Evolutionary conservation across 371 early-diverging fungal genomes (phyloP), one percentile per base, ranked within the genome.

Genomic region (Parasitella parasitica): DNA sequence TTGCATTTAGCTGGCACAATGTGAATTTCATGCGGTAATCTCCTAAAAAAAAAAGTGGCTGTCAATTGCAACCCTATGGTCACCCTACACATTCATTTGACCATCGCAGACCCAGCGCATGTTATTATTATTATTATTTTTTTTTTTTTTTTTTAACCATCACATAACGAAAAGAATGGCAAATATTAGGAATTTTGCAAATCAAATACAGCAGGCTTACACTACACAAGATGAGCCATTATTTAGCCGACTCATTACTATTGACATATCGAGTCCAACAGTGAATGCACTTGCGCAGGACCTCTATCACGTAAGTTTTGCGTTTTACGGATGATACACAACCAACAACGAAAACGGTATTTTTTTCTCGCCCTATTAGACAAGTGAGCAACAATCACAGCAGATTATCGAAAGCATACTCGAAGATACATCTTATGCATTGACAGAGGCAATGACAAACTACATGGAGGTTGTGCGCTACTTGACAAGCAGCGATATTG

Each of bases 401-500:
- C 15, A 54, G 2, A 41, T 35, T 2, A 56, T 66, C 7, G 38
- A 62, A 11, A 6, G 12, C 1, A 4, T 57, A 8, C 54, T 72
- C 2, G 66, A 66, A 48, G 72, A 72, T 12, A 54, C 57, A 6
- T 69, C 69, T 3, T 59, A 38, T 43, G 32, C 69, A 9, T 52
- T 68, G 15, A 34, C 59, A 1, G 66, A 69, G 53, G 51, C 59
- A 13, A 37, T 63, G 7, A 50, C 20, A 15, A 56, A 63, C 22
- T 72, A 69, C 30, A 13, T 72, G 16, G 32, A 39, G 24, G 20
- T 65, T 4, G 16, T 72, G 5, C 49, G 51, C 11, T 34, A 38
- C 37, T 28, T 66, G 8, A 7, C 30, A 1, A 32, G 54, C 26
- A 18, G 39, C 0, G 59, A 67, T 41, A 28, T 59, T 13, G 34